Evolutionary conservation across 768 basidiomycete species (phyloP), one percentile per base, ranked within the genome.

Genomic region (Termitomyces bulborhizus): DNA sequence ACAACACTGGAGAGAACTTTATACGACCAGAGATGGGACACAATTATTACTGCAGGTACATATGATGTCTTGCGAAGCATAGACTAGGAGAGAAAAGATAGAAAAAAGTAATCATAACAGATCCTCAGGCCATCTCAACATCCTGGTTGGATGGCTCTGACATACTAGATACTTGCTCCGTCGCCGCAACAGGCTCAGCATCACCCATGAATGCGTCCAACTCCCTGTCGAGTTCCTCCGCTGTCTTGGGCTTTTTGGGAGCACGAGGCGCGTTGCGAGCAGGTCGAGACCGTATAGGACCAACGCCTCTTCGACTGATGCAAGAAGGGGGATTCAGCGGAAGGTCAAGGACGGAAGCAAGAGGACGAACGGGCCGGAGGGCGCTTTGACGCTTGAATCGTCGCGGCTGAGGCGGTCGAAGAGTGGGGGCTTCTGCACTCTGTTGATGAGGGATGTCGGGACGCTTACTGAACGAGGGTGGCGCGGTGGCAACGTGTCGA

Each of bases 191-290:
- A 27, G 72, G 52, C 26, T 71, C 70, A 0, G 77, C 71, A 61
- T 86, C 86, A 7, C 79, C 82, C 90, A 92, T 90, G 63, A 90
- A 91, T 3, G 85, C 82, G 60, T 97, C 93, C 56, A 97, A 68
- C 70, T 97, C 93, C 67, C 80, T 85, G 68, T 97, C 93, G 56
- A 97, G 71, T 61, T 96, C 90, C 55, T 85, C 88, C 7, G 82
- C 88, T 1, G 88, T 88, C 70, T 90, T 84, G 3, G 80, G 76
- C 70, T 85, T 83, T 64, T 78, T 72, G 21, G 68, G 68, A 66
- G 59, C 66, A 64, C 61, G 70, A 60, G 56, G 70, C 44, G 65
- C 63, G 58, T 49, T 68, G 8, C 71, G 72, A 46, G 68, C 66
- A 26, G 69, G 70, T 56, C 77, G 73, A 24, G 69, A 70, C 53